Conservation (phyloP, 257 asterid species). For the Solanum megistacrolobum region DNA sequence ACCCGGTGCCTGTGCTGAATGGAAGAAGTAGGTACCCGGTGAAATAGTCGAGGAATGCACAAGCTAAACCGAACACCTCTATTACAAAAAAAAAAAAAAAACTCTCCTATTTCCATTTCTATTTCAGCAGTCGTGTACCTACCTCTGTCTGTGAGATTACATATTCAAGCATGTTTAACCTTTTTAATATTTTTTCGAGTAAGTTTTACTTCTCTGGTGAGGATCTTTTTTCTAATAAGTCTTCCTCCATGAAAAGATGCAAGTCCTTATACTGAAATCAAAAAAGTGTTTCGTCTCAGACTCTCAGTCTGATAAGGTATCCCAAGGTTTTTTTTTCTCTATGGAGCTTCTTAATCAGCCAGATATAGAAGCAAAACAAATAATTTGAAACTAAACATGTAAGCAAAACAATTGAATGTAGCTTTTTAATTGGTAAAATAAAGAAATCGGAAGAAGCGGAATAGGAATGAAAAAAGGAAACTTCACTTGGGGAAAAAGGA, state of each 20-base stretch:
- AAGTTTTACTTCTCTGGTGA: background rate
- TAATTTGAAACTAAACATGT: background rate
- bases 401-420: background rate
- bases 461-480: background rate
- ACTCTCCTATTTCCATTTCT: background rate
- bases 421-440: background rate
- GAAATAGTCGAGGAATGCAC: background rate
- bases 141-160: background rate
- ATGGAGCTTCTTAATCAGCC: background rate
- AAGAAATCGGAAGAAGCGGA: background rate
- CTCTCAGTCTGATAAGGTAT: background rate
- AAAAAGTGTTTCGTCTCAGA: background rate
- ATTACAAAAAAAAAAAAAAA: background rate
- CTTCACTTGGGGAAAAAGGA: background rate
- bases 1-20: background rate
- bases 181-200: background rate
- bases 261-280: background rate
- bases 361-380: background rate
- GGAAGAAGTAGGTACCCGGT: background rate
- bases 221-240: background rate
- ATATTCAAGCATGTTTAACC: background rate
- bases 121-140: background rate
- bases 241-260: background rate
- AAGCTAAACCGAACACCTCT: background rate
- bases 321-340: background rate